Percentiles rank a stretch among this genome's conserved stretches.
These are phyloP conservation scores for Saccharomycopsis fermentans DNA, from an alignment of 805 yeast genomes.

Conservation along the genomic window DNA sequence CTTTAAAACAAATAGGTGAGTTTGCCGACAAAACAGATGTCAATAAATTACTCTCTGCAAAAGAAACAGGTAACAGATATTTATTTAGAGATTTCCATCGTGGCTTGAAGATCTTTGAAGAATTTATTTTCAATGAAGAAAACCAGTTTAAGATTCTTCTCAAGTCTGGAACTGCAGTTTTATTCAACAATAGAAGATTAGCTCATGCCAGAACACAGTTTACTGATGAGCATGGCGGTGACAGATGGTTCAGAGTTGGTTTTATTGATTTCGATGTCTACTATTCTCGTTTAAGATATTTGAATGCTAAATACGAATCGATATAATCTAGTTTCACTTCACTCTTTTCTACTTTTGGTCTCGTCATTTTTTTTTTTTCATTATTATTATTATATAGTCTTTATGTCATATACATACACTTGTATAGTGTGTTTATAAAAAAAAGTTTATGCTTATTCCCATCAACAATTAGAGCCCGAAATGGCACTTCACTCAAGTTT, in stretches of 20 bases:
- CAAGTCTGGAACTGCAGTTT: constrained; percentile 50
- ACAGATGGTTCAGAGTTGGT: constrained; percentile 67
- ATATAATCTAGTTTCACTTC: neutral
- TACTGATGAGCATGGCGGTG: constrained; percentile 36
- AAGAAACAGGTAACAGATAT: constrained; percentile 31
- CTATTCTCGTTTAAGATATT: constrained; percentile 44
- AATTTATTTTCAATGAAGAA: constrained; percentile 38
- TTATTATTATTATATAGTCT: neutral
- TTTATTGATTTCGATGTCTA: constrained; percentile 65
- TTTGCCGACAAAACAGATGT: constrained; percentile 14
- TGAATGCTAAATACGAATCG: constrained; percentile 13
- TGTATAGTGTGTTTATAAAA: neutral
- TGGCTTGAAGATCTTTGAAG: constrained; percentile 54
- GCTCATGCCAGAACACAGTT: constrained; percentile 53
- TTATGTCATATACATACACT: neutral
- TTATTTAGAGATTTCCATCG: constrained; percentile 45
- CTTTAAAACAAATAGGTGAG: constrained; percentile 21
- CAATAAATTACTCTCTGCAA: constrained; percentile 23
- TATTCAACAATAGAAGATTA: constrained; percentile 62
- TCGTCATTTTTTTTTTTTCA: neutral
- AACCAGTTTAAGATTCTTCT: constrained; percentile 47
- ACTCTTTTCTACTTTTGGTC: neutral
- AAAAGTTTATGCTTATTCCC: neutral
- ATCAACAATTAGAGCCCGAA: neutral
- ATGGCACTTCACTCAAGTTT: too few species aligned